Evolutionary conservation across 2,329 filamentous ascomycete genomes (phyloP).

Genomic region (Diaporthe citrichinensis): DNA sequence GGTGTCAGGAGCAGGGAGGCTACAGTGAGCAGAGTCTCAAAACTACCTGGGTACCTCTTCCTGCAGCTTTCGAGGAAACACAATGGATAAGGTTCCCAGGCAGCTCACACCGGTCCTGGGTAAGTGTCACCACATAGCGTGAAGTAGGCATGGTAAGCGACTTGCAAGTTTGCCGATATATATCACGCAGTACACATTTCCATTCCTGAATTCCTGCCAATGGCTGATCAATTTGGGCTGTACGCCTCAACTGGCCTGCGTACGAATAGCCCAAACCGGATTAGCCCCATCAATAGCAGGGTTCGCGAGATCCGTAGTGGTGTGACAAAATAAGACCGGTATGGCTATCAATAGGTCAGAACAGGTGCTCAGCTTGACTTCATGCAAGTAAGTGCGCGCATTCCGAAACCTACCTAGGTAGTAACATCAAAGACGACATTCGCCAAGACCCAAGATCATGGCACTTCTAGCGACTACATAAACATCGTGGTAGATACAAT

Average conservation of each 20-base stretch:
- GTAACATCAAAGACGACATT: no score
- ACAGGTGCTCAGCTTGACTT: no score
- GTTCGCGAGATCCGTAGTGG: not conserved
- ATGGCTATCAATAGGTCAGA: not conserved
- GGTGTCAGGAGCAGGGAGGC: no score
- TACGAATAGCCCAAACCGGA: not conserved
- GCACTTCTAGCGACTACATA: no score
- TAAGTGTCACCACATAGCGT: not conserved
- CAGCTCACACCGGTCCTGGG: not conserved
- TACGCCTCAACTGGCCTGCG: not conserved
- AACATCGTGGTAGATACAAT: no score
- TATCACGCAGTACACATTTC: not conserved
- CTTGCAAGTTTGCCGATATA: not conserved
- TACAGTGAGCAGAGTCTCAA: no score
- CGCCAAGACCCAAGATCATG: no score
- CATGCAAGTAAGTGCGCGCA: slow-evolving; percentile 1
- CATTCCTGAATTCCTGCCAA: not conserved
- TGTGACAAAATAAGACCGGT: not conserved
- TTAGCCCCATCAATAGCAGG: not conserved
- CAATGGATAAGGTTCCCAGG: not conserved
- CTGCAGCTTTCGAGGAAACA: not conserved
- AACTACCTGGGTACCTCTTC: no score
- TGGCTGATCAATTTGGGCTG: not conserved
- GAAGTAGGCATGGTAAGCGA: not conserved
- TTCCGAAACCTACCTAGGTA: no score